phyloP scores from a whole-genome alignment of 2,329 filamentous ascomycete species.

The Colletotrichum horii region DNA sequence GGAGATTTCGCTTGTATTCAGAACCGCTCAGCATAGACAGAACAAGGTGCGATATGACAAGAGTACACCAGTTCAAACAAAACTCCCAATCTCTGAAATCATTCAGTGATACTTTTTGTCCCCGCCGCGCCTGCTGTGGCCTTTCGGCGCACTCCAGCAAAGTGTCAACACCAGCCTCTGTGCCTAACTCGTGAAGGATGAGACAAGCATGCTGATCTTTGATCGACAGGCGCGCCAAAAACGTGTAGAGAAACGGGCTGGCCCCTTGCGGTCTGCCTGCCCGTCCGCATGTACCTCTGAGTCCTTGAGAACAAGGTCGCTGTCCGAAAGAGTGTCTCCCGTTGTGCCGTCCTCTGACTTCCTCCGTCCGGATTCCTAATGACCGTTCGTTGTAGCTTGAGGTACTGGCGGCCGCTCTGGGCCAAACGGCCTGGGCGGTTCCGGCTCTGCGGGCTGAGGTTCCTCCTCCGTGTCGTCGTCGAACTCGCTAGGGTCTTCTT shows the following conservation, averaged over 20 bases:
- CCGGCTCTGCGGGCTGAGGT: conserved; percentile 38
- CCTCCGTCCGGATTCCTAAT: conserved; percentile 34
- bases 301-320: not conserved
- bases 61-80: not conserved
- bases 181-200: not conserved
- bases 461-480: conserved; percentile 66
- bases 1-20: conserved; percentile 13
- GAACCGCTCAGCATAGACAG: not conserved
- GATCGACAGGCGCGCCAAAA: not conserved
- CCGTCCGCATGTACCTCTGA: not conserved
- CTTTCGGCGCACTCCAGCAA: not conserved
- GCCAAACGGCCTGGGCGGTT: conserved; percentile 47
- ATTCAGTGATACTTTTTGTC: not conserved
- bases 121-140: not conserved
- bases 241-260: not conserved
- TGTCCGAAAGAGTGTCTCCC: not conserved
- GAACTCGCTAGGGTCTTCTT: conserved; percentile 68
- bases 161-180: not conserved
- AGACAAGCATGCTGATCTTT: not conserved
- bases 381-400: conserved; percentile 47
- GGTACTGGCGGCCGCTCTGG: conserved; percentile 52
- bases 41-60: not conserved
- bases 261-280: not conserved
- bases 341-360: not conserved
- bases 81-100: not conserved